Percentiles rank a stretch among this genome's conserved stretches.
phyloP scores from a whole-genome alignment of 2,329 filamentous ascomycete species.

The Fusarium longipes region DNA sequence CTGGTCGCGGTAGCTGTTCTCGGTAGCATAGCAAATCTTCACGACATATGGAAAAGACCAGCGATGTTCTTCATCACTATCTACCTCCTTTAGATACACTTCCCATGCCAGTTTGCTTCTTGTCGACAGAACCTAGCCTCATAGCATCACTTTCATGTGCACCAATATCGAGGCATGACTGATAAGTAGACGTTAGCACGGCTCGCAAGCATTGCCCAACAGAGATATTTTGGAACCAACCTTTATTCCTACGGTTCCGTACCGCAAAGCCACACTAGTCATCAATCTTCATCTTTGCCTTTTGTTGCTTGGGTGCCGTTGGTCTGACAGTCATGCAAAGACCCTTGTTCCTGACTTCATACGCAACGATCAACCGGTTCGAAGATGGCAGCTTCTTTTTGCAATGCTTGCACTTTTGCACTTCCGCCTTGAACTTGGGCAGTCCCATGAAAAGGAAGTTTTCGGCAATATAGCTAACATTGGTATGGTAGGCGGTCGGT shows the following conservation, averaged over 20 bases:
- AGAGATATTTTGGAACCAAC: not conserved
- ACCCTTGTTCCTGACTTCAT: slow-evolving; percentile 1
- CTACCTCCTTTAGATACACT: not conserved
- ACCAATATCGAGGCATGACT: not conserved
- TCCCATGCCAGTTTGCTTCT: not conserved
- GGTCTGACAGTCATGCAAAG: slow-evolving; percentile 18
- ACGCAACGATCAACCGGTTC: not conserved
- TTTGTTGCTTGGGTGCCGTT: slow-evolving; percentile 2
- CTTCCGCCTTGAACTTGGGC: slow-evolving; percentile 1
- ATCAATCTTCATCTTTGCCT: slow-evolving; percentile 5
- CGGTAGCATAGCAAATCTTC: not conserved
- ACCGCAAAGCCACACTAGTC: not conserved
- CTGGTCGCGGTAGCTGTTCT: too few species aligned
- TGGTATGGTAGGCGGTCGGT: not conserved
- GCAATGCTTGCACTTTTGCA: slow-evolving; percentile 1
- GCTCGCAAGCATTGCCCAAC: not conserved
- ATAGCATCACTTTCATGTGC: not conserved
- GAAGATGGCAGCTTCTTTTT: slow-evolving; percentile 7
- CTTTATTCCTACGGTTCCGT: not conserved
- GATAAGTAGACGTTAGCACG: not conserved
- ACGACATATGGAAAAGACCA: not conserved
- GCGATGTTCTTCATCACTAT: not conserved
- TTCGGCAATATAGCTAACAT: slow-evolving; percentile 6
- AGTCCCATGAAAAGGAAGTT: slow-evolving; percentile 32
- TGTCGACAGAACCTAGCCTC: rapidly evolving